Percentiles rank a stretch among this genome's conserved stretches.
Evolutionary conservation across 202 grass and related monocot species (phyloP).

Genomic region (Eragrostis tef): DNA sequence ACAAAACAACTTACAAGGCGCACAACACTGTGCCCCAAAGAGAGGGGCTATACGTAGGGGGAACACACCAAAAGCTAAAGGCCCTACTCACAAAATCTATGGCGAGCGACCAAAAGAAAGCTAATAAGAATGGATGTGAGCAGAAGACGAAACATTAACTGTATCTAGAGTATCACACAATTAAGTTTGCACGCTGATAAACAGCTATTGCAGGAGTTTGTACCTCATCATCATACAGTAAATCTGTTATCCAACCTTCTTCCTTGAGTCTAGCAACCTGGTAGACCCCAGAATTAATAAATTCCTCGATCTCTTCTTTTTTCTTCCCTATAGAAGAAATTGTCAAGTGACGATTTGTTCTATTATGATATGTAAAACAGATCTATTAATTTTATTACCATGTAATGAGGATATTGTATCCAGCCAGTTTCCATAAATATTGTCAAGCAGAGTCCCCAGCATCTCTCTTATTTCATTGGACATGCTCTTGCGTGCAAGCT

Average conservation of each 20-base stretch:
- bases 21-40: no score
- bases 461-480: conserved; percentile 95
- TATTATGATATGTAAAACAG: conserved; percentile 37
- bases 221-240: conserved; percentile 98
- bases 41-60: background rate
- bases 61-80: background rate
- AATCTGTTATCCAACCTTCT: conserved; percentile 95
- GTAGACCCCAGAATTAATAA: conserved; percentile 95
- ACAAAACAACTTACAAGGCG: no score
- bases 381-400: conserved; percentile 55
- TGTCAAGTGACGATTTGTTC: conserved; percentile 20
- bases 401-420: conserved; percentile 78
- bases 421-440: conserved; percentile 95
- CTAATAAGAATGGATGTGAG: background rate
- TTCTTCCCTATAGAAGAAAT: conserved; percentile 80
- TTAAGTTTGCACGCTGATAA: conserved; percentile 27
- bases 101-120: background rate
- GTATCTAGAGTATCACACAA: conserved; percentile 29
- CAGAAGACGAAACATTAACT: conserved; percentile 16
- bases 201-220: conserved; percentile 37
- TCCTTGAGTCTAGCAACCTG: conserved; percentile 86
- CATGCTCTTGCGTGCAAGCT: conserved; percentile 72
- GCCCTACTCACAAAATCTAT: background rate
- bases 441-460: conserved; percentile 75
- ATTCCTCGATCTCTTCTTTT: conserved; percentile 77